Conservation (phyloP, 768 basidiomycete genomes). For the Boletus rex-veris region DNA sequence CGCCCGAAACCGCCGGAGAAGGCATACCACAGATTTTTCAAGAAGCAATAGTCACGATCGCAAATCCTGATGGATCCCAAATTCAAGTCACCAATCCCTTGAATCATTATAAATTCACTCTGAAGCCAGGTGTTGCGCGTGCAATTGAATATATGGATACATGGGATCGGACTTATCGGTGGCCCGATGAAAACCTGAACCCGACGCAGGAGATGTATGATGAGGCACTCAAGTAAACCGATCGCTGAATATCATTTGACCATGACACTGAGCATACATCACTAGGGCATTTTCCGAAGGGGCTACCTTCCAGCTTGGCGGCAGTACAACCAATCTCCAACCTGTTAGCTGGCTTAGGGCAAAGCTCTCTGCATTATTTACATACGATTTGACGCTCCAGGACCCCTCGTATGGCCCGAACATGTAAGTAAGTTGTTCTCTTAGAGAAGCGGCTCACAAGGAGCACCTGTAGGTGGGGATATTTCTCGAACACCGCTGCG, state of each 20-base stretch:
- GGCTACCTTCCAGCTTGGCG: neutral
- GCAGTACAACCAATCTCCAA: neutral
- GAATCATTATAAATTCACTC: constrained; percentile 10
- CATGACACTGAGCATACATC: neutral
- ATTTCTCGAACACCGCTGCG: constrained; percentile 8
- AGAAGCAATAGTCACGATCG: neutral
- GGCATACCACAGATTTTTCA: constrained; percentile 8
- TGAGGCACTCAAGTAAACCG: constrained; percentile 8
- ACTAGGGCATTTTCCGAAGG: constrained; percentile 5
- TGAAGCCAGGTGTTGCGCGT: neutral
- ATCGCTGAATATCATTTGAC: no score
- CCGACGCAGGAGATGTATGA: constrained; percentile 12
- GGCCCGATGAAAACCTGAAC: neutral
- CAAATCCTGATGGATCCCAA: neutral
- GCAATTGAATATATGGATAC: constrained; percentile 2
- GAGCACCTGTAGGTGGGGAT: constrained; percentile 10
- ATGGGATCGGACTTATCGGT: constrained; percentile 16
- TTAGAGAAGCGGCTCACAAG: neutral
- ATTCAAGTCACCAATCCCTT: constrained; percentile 5
- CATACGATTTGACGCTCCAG: constrained; percentile 8
- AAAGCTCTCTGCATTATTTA: constrained; percentile 14
- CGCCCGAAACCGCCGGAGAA: neutral
- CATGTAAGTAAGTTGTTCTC: constrained; percentile 4
- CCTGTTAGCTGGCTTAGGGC: constrained; percentile 16
- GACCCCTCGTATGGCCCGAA: constrained; percentile 15